Conservation (phyloP, 1,139 yeast species). For the Kodamaea derodonti region DNA sequence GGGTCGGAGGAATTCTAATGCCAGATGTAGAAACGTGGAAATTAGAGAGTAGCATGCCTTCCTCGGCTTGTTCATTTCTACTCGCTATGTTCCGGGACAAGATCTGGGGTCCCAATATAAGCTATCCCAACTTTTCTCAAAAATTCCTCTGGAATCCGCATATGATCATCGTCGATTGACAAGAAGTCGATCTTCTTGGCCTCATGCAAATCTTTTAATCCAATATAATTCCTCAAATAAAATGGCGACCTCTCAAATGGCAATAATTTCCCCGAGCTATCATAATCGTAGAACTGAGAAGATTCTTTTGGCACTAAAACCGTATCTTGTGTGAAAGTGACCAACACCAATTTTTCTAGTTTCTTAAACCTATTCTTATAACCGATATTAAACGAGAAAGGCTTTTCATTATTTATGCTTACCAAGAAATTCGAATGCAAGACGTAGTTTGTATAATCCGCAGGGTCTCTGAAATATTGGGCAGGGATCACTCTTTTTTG, state of each 20-base stretch:
- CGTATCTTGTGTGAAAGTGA: conserved; percentile 57
- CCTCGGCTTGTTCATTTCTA: too few species aligned
- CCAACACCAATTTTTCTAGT: conserved; percentile 54
- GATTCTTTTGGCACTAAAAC: conserved; percentile 72
- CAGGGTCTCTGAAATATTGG: conserved; percentile 65
- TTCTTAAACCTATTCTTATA: conserved; percentile 41
- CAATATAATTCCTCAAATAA: conserved; percentile 55
- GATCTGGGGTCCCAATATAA: conserved; percentile 33
- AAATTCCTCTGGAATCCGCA: conserved; percentile 54
- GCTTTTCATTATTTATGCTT: conserved; percentile 61
- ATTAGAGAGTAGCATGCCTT: too few species aligned
- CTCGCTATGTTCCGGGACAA: too few species aligned
- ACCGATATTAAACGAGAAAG: conserved; percentile 18
- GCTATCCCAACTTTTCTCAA: conserved; percentile 34
- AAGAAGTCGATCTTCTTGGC: conserved; percentile 45
- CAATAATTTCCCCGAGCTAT: conserved; percentile 40
- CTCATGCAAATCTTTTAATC: conserved; percentile 47
- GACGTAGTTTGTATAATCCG: conserved; percentile 44
- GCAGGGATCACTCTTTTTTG: conserved; percentile 66
- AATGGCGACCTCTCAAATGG: conserved; percentile 49
- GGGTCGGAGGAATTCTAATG: too few species aligned
- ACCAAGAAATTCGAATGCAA: conserved; percentile 55
- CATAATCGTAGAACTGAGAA: conserved; percentile 61
- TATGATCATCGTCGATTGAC: conserved; percentile 59
- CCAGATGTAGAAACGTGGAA: too few species aligned